Evolutionary conservation across 1,284 basidiomycete genomes (phyloP).

Genomic region (Meripilus lineatus): DNA sequence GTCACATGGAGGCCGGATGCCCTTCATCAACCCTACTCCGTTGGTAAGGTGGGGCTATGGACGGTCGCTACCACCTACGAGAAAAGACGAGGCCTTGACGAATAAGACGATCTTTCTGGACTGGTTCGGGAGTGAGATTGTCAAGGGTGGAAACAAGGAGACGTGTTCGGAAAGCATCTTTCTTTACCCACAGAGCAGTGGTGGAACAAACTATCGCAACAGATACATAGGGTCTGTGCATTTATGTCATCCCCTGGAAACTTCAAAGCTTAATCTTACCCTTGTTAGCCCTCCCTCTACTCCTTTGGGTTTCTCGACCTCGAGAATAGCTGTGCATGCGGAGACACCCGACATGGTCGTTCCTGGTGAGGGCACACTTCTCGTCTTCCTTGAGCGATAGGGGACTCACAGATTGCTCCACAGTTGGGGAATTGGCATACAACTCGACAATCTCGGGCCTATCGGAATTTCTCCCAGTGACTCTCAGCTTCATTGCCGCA

Average conservation of each 20-base stretch:
- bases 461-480: slow-evolving; percentile 36
- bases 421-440: slow-evolving; percentile 35
- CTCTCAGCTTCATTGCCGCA: slow-evolving; percentile 32
- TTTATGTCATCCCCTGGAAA: too few relatives aligned
- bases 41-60: slow-evolving; percentile 32
- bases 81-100: slow-evolving; percentile 19
- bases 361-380: slow-evolving; percentile 16
- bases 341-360: slow-evolving; percentile 36
- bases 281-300: slow-evolving; percentile 17
- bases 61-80: slow-evolving; percentile 19
- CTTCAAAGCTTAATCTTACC: background rate
- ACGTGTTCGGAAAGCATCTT: slow-evolving; percentile 35
- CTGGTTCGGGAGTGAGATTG: slow-evolving; percentile 30
- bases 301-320: slow-evolving; percentile 28
- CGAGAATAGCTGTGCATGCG: slow-evolving; percentile 26
- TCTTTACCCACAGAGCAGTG: slow-evolving; percentile 31
- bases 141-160: slow-evolving; percentile 22
- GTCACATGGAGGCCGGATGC: slow-evolving; percentile 31
- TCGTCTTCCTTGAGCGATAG: background rate
- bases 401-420: background rate
- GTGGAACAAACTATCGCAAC: slow-evolving; percentile 23
- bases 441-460: slow-evolving; percentile 34
- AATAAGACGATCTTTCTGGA: slow-evolving; percentile 32
- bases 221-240: slow-evolving; percentile 21
- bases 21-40: slow-evolving; percentile 36